phyloP scores from a whole-genome alignment of 805 yeast species.

The Monosporozyma aerobia region DNA sequence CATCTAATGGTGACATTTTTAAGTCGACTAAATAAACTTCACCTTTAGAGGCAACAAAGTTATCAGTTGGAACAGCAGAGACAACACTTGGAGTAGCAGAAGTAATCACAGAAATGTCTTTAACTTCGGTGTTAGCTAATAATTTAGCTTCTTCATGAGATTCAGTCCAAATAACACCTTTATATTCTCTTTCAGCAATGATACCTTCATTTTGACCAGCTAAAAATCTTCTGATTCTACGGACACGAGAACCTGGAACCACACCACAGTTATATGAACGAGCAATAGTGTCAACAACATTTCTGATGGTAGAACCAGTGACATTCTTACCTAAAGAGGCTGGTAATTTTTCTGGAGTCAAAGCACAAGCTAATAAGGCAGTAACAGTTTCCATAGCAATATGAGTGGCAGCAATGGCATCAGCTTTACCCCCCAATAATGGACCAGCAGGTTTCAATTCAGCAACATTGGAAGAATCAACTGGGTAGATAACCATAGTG shows the following conservation, averaged over 20 bases:
- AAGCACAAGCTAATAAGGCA: slow-evolving; percentile 60
- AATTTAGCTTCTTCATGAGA: slow-evolving; percentile 62
- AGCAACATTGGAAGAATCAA: slow-evolving; percentile 36
- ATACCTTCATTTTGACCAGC: slow-evolving; percentile 94
- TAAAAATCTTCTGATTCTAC: slow-evolving; percentile 85
- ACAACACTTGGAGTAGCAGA: slow-evolving; percentile 29
- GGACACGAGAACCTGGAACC: slow-evolving; percentile 86
- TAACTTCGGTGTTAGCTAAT: slow-evolving; percentile 27
- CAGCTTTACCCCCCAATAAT: slow-evolving; percentile 74
- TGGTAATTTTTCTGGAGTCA: slow-evolving; percentile 71
- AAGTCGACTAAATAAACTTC: slow-evolving; percentile 84
- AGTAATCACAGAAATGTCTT: slow-evolving; percentile 35
- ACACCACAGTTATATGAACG: slow-evolving; percentile 71
- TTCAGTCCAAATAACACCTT: slow-evolving; percentile 86
- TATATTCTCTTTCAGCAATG: slow-evolving; percentile 84
- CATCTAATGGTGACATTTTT: slow-evolving; percentile 59
- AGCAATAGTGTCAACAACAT: slow-evolving; percentile 81
- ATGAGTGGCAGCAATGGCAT: slow-evolving; percentile 81
- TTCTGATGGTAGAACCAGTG: slow-evolving; percentile 62
- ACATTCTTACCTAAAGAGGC: slow-evolving; percentile 40
- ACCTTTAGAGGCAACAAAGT: slow-evolving; percentile 64
- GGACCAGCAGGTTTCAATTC: slow-evolving; percentile 60
- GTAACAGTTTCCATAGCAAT: slow-evolving; percentile 84
- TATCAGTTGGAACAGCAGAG: slow-evolving; percentile 68
- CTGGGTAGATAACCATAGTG: slow-evolving; percentile 76